A percentile compares a stretch with the other conserved stretches of the same genome.
These are phyloP conservation scores for Bretschneidera sinensis DNA, from an alignment of 345 rosid genomes.

Conservation along the genomic window DNA sequence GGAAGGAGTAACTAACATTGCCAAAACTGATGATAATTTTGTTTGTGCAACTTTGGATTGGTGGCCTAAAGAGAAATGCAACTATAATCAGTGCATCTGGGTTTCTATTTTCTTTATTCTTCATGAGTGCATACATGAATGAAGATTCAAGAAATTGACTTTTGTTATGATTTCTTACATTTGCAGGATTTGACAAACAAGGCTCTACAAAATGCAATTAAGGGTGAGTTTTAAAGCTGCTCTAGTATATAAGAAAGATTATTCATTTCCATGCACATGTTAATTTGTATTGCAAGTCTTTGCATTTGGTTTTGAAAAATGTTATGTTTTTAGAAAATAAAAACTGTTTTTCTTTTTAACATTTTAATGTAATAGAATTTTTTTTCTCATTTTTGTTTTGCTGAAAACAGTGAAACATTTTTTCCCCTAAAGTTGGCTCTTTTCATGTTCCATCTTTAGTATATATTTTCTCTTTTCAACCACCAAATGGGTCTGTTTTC, in stretches of 20 bases:
- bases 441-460: no score
- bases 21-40: slow-evolving; percentile 42
- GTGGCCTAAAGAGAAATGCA: slow-evolving; percentile 57
- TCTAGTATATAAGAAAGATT: not conserved
- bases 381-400: no score
- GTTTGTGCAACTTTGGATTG: slow-evolving; percentile 63
- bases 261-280: not conserved
- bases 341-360: no score
- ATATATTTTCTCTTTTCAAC: no score
- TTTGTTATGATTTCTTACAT: not conserved
- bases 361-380: no score
- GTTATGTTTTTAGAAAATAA: no score
- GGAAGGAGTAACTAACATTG: slow-evolving; percentile 32
- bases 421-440: no score
- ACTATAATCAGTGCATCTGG: slow-evolving; percentile 62
- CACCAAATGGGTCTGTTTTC: no score
- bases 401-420: no score
- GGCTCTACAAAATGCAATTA: slow-evolving; percentile 42
- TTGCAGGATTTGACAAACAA: slow-evolving; percentile 45
- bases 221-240: slow-evolving; percentile 29
- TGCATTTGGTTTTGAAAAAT: no score
- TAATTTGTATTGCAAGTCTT: no score
- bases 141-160: not conserved
- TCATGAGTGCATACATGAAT: not conserved
- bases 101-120: not conserved